Evolutionary conservation across 176 grass and related monocot genomes (phyloP).

Genomic region (Cenchrus purpureus): DNA sequence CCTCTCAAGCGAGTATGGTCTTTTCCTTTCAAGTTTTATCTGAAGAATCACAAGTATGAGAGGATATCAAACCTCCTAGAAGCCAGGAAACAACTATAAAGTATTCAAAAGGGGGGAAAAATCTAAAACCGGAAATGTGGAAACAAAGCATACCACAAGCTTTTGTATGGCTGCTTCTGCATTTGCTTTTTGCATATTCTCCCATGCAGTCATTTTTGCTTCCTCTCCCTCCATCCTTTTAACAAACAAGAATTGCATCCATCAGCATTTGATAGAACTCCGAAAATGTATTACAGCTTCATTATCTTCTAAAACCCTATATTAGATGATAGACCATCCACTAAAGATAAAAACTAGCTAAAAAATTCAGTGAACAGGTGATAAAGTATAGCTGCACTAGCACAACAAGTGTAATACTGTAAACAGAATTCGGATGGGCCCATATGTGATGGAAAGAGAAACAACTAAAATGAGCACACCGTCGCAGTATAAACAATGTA

Average conservation of each 20-base stretch:
- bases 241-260: slow-evolving; percentile 30
- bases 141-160: slow-evolving; percentile 67
- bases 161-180: slow-evolving; percentile 84
- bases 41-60: slow-evolving; percentile 39
- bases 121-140: not conserved
- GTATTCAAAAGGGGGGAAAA: not conserved
- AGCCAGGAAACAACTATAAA: slow-evolving; percentile 1
- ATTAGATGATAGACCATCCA: slow-evolving; percentile 8
- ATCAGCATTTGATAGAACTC: slow-evolving; percentile 28
- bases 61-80: slow-evolving; percentile 21
- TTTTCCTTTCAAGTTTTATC: slow-evolving; percentile 87
- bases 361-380: slow-evolving; percentile 4
- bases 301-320: slow-evolving; percentile 10
- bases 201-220: slow-evolving; percentile 84
- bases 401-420: not conserved
- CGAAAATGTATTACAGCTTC: slow-evolving; percentile 15
- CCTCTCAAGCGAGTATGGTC: slow-evolving; percentile 68
- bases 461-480: not conserved
- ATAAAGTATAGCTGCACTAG: not conserved
- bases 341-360: slow-evolving; percentile 2
- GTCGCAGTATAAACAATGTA: not conserved
- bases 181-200: slow-evolving; percentile 84
- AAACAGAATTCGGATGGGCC: not conserved
- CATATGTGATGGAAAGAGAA: not conserved
- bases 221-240: slow-evolving; percentile 67